A percentile compares a stretch with the other conserved stretches of the same genome.
These are phyloP conservation scores for Epichloe glyceriae DNA, from an alignment of 2,329 filamentous ascomycete species.

Conservation along the genomic window DNA sequence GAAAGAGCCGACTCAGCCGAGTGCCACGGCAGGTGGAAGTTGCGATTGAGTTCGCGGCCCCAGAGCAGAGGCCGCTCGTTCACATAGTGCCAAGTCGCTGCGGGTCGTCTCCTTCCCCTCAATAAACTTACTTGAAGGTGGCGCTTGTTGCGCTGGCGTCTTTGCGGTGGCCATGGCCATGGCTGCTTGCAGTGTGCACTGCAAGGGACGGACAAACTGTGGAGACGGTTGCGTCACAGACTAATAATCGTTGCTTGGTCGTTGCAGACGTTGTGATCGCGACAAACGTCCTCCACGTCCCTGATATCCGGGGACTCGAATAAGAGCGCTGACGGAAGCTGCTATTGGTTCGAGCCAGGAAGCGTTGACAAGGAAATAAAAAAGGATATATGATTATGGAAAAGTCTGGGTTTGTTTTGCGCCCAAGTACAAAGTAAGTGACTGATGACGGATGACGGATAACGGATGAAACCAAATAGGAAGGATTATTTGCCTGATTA, in stretches of 20 bases:
- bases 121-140: slow-evolving; percentile 5
- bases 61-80: background rate
- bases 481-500: background rate
- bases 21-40: too few relatives aligned
- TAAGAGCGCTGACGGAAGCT: too few relatives aligned
- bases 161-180: slow-evolving; percentile 7
- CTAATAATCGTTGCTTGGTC: background rate
- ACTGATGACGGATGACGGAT: background rate
- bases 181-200: background rate
- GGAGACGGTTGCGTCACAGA: background rate
- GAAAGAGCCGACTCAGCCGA: background rate
- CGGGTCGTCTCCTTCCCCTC: background rate
- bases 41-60: background rate
- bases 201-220: background rate
- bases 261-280: background rate
- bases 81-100: background rate
- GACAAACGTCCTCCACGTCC: too few relatives aligned
- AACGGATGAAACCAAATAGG: background rate
- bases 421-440: background rate
- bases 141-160: slow-evolving; percentile 5
- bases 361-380: too few relatives aligned
- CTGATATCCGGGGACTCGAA: too few relatives aligned
- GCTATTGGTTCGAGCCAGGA: too few relatives aligned
- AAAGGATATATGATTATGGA: too few relatives aligned
- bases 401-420: too few relatives aligned